These are phyloP conservation scores for Fusarium camptoceras DNA, from an alignment of 2,329 filamentous ascomycete genomes.

Conservation along the genomic window DNA sequence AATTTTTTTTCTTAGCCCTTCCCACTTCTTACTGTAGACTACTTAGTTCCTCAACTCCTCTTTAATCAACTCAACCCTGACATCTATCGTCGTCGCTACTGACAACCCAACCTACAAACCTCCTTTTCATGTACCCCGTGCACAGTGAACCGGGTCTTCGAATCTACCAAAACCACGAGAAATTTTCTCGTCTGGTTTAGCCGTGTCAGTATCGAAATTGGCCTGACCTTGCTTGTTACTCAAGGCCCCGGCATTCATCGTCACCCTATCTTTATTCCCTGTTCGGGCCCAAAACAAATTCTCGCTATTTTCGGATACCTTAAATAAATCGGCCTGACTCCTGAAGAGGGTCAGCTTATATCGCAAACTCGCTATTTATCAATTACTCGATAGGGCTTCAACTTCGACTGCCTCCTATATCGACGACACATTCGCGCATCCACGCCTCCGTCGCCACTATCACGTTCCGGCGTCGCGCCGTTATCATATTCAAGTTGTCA, in stretches of 20 bases:
- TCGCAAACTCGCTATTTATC: conserved; percentile 10
- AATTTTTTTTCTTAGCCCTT: conserved; percentile 45
- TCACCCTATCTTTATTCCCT: conserved; percentile 35
- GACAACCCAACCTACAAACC: conserved; percentile 26
- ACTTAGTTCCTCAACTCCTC: conserved; percentile 36
- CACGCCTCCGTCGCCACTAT: conserved; percentile 14
- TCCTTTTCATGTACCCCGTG: conserved; percentile 20
- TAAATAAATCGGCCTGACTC: conserved; percentile 33
- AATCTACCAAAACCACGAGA: conserved; percentile 21
- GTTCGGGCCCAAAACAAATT: conserved; percentile 34
- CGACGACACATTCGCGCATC: conserved; percentile 12
- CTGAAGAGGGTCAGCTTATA: conserved; percentile 16
- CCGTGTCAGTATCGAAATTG: conserved; percentile 37
- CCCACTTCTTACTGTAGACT: conserved; percentile 24
- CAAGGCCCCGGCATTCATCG: conserved; percentile 26
- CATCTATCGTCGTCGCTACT: conserved; percentile 31
- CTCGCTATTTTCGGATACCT: conserved; percentile 22
- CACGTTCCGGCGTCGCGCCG: conserved; percentile 40
- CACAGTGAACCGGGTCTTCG: conserved; percentile 18
- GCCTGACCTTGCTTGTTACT: conserved; percentile 26
- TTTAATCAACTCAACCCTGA: conserved; percentile 37
- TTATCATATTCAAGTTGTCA: conserved; percentile 71
- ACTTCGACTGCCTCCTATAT: conserved; percentile 11
- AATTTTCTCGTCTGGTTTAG: conserved; percentile 26
- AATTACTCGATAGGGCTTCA: conserved; percentile 1